Evolutionary conservation across 1,139 yeast species (phyloP).

Genomic region (Diutina mesorugosa): DNA sequence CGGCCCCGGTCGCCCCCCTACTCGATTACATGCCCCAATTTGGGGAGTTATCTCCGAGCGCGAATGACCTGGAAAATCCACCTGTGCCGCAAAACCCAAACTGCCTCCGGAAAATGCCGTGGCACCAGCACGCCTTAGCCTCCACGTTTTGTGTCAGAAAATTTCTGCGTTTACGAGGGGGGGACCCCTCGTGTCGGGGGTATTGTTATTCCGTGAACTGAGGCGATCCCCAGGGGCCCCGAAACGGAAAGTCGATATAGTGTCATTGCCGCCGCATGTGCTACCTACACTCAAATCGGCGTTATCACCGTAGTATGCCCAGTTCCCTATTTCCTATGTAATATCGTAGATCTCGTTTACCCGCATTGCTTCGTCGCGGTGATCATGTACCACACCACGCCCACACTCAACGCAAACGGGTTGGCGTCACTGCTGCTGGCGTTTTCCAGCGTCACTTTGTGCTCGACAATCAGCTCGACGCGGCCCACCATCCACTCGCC

Average conservation of each 20-base stretch:
- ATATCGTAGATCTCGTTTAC: not conserved
- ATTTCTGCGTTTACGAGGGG: not conserved
- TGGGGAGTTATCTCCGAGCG: no score
- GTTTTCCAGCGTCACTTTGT: constrained; percentile 26
- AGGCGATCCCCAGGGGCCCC: not conserved
- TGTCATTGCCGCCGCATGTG: not conserved
- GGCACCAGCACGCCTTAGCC: not conserved
- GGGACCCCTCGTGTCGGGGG: not conserved
- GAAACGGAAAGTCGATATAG: not conserved
- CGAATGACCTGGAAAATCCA: not conserved
- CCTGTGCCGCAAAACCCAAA: not conserved
- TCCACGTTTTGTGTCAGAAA: not conserved
- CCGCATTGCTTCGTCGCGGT: not conserved
- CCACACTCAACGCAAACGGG: constrained; percentile 36
- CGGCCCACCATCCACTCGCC: constrained; percentile 65
- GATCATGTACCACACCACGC: constrained; percentile 26
- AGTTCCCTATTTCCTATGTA: no score
- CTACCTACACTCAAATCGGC: no score
- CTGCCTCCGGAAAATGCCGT: not conserved
- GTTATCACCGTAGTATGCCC: not conserved
- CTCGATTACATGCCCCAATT: no score
- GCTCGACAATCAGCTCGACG: constrained; percentile 36
- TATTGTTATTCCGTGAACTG: not conserved
- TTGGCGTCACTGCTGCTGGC: constrained; percentile 18
- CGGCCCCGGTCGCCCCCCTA: not conserved